These are phyloP conservation scores for Neofusicoccum cordaticola DNA, from an alignment of 2,329 filamentous ascomycete genomes.

Conservation along the genomic window DNA sequence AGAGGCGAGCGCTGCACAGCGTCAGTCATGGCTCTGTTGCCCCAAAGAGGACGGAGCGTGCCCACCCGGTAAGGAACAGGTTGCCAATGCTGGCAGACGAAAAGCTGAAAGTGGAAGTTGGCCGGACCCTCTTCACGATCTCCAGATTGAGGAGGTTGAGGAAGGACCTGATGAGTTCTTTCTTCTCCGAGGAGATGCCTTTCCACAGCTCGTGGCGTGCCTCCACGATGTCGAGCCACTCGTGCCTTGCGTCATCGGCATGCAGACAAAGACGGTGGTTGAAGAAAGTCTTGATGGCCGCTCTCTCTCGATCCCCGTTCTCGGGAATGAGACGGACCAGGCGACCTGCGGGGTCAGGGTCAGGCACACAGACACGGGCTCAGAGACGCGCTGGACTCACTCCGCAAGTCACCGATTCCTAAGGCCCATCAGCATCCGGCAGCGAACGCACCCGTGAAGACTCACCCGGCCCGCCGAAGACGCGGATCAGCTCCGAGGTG, in stretches of 20 bases:
- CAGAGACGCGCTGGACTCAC: constrained; percentile 45
- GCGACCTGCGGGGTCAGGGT: constrained; percentile 59
- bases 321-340: constrained; percentile 84
- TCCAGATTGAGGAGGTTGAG: constrained; percentile 51
- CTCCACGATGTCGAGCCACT: constrained; percentile 90
- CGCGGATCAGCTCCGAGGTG: constrained; percentile 87
- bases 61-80: constrained; percentile 51
- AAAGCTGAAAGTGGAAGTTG: constrained; percentile 49
- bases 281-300: constrained; percentile 78
- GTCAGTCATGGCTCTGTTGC: constrained; percentile 57
- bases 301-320: constrained; percentile 54
- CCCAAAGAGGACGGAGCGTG: neutral
- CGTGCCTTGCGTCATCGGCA: constrained; percentile 60
- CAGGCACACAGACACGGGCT: constrained; percentile 8
- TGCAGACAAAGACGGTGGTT: constrained; percentile 75
- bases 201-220: constrained; percentile 74
- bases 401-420: constrained; percentile 72
- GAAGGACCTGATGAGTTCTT: constrained; percentile 51
- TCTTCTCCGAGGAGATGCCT: constrained; percentile 49
- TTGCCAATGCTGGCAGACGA: constrained; percentile 51
- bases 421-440: constrained; percentile 6
- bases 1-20: constrained; percentile 63
- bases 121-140: constrained; percentile 47
- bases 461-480: constrained; percentile 87
- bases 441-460: constrained; percentile 22